Evolutionary conservation across 2,329 filamentous ascomycete species (phyloP), one percentile per base, ranked within the genome.

Genomic region (Teratosphaeriaceae sp.): DNA sequence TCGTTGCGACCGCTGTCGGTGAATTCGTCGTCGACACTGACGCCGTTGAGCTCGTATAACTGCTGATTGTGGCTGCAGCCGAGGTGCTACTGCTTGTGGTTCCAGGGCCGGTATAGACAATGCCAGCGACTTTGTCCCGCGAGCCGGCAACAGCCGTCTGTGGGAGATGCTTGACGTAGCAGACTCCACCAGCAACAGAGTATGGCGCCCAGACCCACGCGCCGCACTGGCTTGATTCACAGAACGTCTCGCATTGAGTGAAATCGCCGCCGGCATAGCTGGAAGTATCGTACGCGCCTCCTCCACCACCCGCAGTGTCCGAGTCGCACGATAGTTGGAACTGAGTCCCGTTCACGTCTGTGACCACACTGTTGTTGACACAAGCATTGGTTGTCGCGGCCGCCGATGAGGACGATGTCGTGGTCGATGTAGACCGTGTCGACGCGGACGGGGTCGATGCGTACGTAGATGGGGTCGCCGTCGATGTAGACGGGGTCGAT

Each of bases 101-200:
- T 11, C 30, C 15, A 8, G 35, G 18, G 19, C 18, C 29, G 7
- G 24, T 26, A n/a, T n/a, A n/a, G n/a, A 37, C 7, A 16, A 47
- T 47, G 11, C 45, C 45, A 5, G 35, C 45, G 6, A 47, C 42
- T 12, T 33, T 20, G 13, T 29, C 38, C 8, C 16, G 12, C 9
- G 7, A 1, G 11, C 42, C 45, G 2, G 42, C 23, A 15, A 39
- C 22, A 2, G 38, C 20, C 8, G 27, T 21, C 30, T 45, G 45
- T n/a, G 45, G 42, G 2, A 39, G 22, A 11, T 27, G 33, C 18
- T 48, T 48, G 5, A 48, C 15, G 29, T 19, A 48, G 26, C 45
- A 48, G 15, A 29, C 21, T 8, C 26, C 31, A n/a, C 45, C 41
- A 26, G 19, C 33, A 11, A 8, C 5, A 12, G 24, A 22, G 7